Evolutionary conservation across 2,329 filamentous ascomycete species (phyloP).

Genomic region (Zarea fungicola): DNA sequence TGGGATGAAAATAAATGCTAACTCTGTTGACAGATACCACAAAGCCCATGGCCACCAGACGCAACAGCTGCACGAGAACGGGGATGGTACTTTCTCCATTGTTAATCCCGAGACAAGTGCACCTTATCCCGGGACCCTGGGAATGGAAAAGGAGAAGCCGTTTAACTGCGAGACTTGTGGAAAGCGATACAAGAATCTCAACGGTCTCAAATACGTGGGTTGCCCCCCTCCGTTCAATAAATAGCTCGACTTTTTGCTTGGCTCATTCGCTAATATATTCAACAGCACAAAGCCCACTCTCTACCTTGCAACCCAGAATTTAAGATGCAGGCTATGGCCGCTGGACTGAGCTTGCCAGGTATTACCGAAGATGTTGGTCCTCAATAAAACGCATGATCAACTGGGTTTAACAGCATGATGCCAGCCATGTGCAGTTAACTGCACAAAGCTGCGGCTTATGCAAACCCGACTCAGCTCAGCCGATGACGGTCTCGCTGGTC

Average conservation of each 20-base stretch:
- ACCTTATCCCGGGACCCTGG: slow-evolving; percentile 90
- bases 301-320: slow-evolving; percentile 85
- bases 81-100: slow-evolving; percentile 95
- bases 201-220: slow-evolving; percentile 89
- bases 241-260: too few relatives aligned
- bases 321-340: slow-evolving; percentile 40
- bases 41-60: slow-evolving; percentile 90
- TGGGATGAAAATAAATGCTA: slow-evolving; percentile 20
- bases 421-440: slow-evolving; percentile 8
- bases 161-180: slow-evolving; percentile 96
- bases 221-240: too few relatives aligned
- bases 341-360: slow-evolving; percentile 37
- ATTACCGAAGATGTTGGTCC: slow-evolving; percentile 41
- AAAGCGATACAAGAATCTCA: slow-evolving; percentile 98
- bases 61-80: slow-evolving; percentile 93
- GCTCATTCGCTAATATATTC: slow-evolving; percentile 32
- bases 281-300: slow-evolving; percentile 71
- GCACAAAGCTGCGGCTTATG: slow-evolving; percentile 10
- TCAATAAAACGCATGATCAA: slow-evolving; percentile 15
- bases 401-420: slow-evolving; percentile 1
- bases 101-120: slow-evolving; percentile 93
- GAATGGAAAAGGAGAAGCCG: slow-evolving; percentile 99
- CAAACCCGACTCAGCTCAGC: background rate
- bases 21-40: slow-evolving; percentile 48
- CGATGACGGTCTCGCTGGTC: slow-evolving; percentile 6